Conservation (phyloP, 1,284 basidiomycete genomes). For the Erythrobasidium hasegawianum region DNA sequence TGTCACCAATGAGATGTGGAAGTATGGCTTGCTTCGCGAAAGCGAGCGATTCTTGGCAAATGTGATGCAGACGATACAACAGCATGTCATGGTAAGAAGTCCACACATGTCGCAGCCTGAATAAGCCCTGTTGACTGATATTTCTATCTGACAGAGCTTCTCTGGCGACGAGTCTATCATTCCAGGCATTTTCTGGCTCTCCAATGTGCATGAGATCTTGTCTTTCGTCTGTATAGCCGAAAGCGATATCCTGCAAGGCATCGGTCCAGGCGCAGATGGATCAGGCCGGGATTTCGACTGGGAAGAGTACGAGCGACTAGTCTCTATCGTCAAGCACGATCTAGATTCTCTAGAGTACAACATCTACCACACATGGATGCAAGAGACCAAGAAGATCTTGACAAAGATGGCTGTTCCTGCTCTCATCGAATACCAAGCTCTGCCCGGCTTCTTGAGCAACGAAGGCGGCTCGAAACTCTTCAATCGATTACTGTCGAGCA, state of each 20-base stretch:
- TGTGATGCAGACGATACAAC: constrained; percentile 97
- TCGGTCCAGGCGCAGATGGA: constrained; percentile 86
- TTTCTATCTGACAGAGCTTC: constrained; percentile 55
- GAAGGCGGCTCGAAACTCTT: constrained; percentile 84
- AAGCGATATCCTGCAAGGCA: constrained; percentile 95
- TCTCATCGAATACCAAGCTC: constrained; percentile 91
- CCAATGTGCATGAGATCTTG: constrained; percentile 99
- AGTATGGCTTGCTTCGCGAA: constrained; percentile 93
- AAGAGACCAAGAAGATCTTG: constrained; percentile 94
- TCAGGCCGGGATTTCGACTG: constrained; percentile 90
- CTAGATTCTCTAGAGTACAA: constrained; percentile 98
- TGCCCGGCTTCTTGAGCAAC: constrained; percentile 95
- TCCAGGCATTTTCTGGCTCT: constrained; percentile 98
- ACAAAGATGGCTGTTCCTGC: constrained; percentile 99
- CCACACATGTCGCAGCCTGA: background rate
- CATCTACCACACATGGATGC: constrained; percentile 99
- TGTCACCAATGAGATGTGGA: constrained; percentile 99
- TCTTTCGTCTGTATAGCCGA: constrained; percentile 99
- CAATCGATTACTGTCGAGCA: constrained; percentile 82
- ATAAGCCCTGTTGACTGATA: constrained; percentile 24
- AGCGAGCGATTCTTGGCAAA: constrained; percentile 98
- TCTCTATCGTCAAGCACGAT: constrained; percentile 97
- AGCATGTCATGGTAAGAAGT: constrained; percentile 86
- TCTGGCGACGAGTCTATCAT: constrained; percentile 90
- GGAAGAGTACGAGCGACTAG: constrained; percentile 93